These are phyloP conservation scores for Cutaneotrichosporon sp. DNA, from an alignment of 1,284 basidiomycete genomes.

Conservation along the genomic window DNA sequence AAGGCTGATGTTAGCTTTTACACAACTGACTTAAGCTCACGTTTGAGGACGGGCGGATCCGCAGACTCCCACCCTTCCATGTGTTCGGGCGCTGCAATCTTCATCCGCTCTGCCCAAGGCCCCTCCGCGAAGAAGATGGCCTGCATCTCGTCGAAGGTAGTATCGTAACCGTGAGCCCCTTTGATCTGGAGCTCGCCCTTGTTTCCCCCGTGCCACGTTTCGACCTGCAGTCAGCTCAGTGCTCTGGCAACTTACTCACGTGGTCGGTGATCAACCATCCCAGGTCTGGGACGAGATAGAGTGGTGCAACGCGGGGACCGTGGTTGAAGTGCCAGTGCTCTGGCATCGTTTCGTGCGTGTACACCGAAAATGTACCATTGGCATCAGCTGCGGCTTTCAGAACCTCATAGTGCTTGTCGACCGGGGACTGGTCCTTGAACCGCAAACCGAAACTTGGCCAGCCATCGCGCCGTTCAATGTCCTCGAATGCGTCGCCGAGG, in stretches of 20 bases:
- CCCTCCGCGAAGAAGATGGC: conserved; percentile 72
- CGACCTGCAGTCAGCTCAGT: conserved; percentile 47
- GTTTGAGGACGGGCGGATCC: conserved; percentile 65
- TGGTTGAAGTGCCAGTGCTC: conserved; percentile 67
- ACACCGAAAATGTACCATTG: conserved; percentile 66
- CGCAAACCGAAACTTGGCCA: conserved; percentile 11
- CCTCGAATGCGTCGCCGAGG: conserved; percentile 63
- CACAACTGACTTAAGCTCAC: conserved; percentile 18
- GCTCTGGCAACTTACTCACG: conserved; percentile 15
- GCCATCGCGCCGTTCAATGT: conserved; percentile 68
- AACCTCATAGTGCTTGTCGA: conserved; percentile 41
- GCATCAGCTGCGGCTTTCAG: conserved; percentile 53
- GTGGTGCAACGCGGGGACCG: conserved; percentile 71
- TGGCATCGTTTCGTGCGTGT: conserved; percentile 74
- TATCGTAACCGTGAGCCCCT: conserved; percentile 53
- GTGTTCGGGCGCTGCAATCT: not conserved
- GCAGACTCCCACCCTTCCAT: conserved; percentile 38
- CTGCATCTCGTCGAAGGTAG: conserved; percentile 67
- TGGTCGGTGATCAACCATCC: conserved; percentile 65
- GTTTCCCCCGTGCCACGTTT: not conserved
- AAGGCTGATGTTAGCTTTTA: conserved; percentile 53
- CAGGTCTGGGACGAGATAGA: conserved; percentile 75
- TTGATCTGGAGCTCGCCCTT: conserved; percentile 2
- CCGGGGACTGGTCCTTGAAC: conserved; percentile 2
- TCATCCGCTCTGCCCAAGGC: conserved; percentile 7